A percentile compares a stretch with the other conserved stretches of the same genome.
These are phyloP conservation scores for Syncephalastrum contaminatum DNA, from an alignment of 371 early-diverging fungal genomes.

Conservation along the genomic window DNA sequence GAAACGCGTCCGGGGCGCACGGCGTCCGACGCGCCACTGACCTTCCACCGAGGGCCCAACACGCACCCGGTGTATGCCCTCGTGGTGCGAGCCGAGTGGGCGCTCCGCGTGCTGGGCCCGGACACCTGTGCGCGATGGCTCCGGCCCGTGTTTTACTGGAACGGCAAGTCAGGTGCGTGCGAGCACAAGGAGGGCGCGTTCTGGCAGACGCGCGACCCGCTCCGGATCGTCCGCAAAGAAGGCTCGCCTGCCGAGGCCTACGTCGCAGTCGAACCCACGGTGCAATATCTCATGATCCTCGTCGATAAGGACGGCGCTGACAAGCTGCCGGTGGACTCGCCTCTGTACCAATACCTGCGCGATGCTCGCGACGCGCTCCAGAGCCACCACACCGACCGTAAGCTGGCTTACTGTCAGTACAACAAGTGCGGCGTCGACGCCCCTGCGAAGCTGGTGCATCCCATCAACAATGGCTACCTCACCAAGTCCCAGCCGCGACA, in stretches of 20 bases:
- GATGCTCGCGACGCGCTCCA: constrained; percentile 48
- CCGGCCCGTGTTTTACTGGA: constrained; percentile 66
- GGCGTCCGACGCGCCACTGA: constrained; percentile 36
- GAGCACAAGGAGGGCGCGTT: constrained; percentile 52
- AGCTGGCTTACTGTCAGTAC: constrained; percentile 54
- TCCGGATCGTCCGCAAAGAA: constrained; percentile 58
- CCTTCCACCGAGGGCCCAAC: constrained; percentile 68
- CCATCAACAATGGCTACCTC: constrained; percentile 69
- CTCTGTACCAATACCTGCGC: constrained; percentile 42
- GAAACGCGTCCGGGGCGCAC: constrained; percentile 23
- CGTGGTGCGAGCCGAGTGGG: constrained; percentile 61
- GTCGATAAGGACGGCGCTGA: constrained; percentile 60
- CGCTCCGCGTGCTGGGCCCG: constrained; percentile 45
- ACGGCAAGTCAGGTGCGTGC: constrained; percentile 37
- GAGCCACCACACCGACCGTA: constrained; percentile 31
- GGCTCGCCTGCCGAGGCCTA: constrained; percentile 65
- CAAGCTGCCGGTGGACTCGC: constrained; percentile 27
- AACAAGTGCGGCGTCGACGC: constrained; percentile 57
- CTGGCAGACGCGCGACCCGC: constrained; percentile 55
- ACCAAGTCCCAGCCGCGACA: constrained; percentile 57
- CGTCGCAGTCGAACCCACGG: constrained; percentile 27
- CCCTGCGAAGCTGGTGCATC: constrained; percentile 58
- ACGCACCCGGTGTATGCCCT: constrained; percentile 69
- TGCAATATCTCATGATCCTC: constrained; percentile 42
- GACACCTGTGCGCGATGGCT: constrained; percentile 46